Percentiles rank a stretch among this genome's conserved stretches.
These are phyloP conservation scores for Peziza echinospora DNA, from an alignment of 495 filamentous ascomycete genomes.

Conservation along the genomic window DNA sequence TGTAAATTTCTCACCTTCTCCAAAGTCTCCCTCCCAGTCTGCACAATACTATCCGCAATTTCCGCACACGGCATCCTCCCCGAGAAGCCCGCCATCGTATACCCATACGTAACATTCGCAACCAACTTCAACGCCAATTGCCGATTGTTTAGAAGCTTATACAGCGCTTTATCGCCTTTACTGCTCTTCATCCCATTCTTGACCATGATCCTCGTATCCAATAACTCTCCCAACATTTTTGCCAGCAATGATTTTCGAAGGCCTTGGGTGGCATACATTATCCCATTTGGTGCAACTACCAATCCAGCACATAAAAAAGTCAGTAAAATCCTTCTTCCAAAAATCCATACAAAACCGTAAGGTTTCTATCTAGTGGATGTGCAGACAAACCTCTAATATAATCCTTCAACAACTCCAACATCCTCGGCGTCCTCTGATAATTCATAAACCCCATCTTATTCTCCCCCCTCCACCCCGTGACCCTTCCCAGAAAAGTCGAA, in stretches of 20 bases:
- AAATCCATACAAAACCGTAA: slow-evolving; percentile 1
- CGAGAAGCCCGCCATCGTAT: slow-evolving; percentile 86
- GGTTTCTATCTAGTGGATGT: not conserved
- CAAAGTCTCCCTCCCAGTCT: slow-evolving; percentile 80
- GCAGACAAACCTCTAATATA: slow-evolving; percentile 40
- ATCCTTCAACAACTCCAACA: slow-evolving; percentile 61
- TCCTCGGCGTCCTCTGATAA: slow-evolving; percentile 48
- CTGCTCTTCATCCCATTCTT: slow-evolving; percentile 92
- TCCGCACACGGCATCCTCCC: slow-evolving; percentile 95
- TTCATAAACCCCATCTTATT: slow-evolving; percentile 92
- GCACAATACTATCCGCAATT: slow-evolving; percentile 95
- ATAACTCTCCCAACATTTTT: slow-evolving; percentile 89
- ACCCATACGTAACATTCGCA: slow-evolving; percentile 95
- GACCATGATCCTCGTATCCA: slow-evolving; percentile 95
- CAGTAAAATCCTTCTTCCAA: not conserved
- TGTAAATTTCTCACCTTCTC: slow-evolving; percentile 48
- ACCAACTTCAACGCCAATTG: slow-evolving; percentile 92
- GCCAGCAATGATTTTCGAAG: slow-evolving; percentile 79
- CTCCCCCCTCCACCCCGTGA: slow-evolving; percentile 61
- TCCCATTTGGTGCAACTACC: slow-evolving; percentile 74
- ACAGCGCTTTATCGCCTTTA: slow-evolving; percentile 69
- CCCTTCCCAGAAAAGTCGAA: slow-evolving; percentile 79
- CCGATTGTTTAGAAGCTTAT: slow-evolving; percentile 77
- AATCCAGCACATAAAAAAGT: too few relatives aligned
- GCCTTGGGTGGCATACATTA: slow-evolving; percentile 75